Evolutionary conservation across 1,284 basidiomycete species (phyloP).

Genomic region (Tausonia pullulans): DNA sequence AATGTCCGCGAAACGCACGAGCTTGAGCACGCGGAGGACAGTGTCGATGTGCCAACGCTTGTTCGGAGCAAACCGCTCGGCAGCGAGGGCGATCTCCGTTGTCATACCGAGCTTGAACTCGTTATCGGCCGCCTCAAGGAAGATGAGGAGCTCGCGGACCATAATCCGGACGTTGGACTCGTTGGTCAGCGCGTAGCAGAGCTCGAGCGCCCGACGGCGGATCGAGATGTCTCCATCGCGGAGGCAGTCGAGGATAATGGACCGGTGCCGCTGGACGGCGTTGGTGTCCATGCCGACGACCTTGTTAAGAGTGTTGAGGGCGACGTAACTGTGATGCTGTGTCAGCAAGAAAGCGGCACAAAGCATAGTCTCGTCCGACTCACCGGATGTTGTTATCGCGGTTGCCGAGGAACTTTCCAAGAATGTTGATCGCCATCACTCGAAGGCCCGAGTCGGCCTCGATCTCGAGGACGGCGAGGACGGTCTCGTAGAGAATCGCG

Average conservation of each 20-base stretch:
- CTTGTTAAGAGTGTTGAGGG: conserved; percentile 96
- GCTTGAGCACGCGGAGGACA: conserved; percentile 78
- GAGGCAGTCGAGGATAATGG: conserved; percentile 95
- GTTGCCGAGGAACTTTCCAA: conserved; percentile 97
- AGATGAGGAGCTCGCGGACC: conserved; percentile 83
- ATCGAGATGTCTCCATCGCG: conserved; percentile 99
- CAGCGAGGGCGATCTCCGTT: conserved; percentile 91
- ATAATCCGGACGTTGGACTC: conserved; percentile 88
- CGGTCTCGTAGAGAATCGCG: conserved; percentile 95
- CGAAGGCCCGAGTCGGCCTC: conserved; percentile 91
- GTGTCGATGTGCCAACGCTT: conserved; percentile 99
- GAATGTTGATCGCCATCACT: conserved; percentile 99
- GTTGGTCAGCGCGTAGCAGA: conserved; percentile 96
- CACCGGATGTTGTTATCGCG: conserved; percentile 97
- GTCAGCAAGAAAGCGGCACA: background rate
- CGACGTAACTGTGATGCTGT: conserved; percentile 64
- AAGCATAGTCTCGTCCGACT: conserved; percentile 19
- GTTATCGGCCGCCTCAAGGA: conserved; percentile 95
- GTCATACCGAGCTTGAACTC: conserved; percentile 98
- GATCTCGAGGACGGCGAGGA: conserved; percentile 94
- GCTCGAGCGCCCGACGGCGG: conserved; percentile 85
- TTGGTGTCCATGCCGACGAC: conserved; percentile 97
- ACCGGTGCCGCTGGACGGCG: conserved; percentile 94
- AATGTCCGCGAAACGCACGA: conserved; percentile 42
- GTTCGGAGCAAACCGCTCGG: conserved; percentile 93